Percentiles rank a stretch among this genome's conserved stretches.
Evolutionary conservation across 2,329 filamentous ascomycete genomes (phyloP).

Genomic region (Coccinonectria pachysandricola): DNA sequence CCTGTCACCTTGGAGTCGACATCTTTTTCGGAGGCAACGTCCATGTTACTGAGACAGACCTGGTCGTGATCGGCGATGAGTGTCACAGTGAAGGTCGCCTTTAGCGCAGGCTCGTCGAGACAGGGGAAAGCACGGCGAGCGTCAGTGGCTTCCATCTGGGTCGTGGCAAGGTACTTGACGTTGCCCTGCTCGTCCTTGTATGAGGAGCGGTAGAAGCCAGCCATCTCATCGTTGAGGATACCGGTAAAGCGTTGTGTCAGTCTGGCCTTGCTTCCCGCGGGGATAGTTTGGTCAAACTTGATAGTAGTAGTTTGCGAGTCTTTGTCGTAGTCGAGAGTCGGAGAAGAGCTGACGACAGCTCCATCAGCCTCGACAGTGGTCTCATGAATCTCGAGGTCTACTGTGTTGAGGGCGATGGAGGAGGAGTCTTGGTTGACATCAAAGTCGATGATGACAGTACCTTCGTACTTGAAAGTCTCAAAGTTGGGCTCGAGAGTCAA

Average conservation of each 20-base stretch:
- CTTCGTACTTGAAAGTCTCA: constrained; percentile 76
- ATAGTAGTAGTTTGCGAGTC: constrained; percentile 74
- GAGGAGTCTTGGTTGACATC: constrained; percentile 77
- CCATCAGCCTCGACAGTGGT: constrained; percentile 37
- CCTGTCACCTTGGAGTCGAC: constrained; percentile 52
- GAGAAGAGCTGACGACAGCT: constrained; percentile 28
- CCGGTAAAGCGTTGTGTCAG: constrained; percentile 56
- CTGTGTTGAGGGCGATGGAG: constrained; percentile 77
- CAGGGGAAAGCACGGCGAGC: constrained; percentile 88
- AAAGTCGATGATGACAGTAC: constrained; percentile 74
- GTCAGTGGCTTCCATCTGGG: constrained; percentile 95
- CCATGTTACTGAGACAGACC: constrained; percentile 96
- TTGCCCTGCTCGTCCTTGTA: constrained; percentile 77
- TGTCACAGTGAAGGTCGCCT: constrained; percentile 86
- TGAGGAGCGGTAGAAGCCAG: constrained; percentile 91
- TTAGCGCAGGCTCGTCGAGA: constrained; percentile 91
- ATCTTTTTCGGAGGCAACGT: constrained; percentile 70
- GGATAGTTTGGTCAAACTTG: constrained; percentile 61
- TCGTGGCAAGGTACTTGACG: constrained; percentile 74
- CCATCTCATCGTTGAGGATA: constrained; percentile 86
- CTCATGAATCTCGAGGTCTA: constrained; percentile 76
- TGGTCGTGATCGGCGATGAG: constrained; percentile 81
- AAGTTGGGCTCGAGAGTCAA: constrained; percentile 87
- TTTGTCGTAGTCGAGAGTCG: constrained; percentile 60
- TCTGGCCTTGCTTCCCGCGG: constrained; percentile 66